These are phyloP conservation scores for Erysimum cheiri DNA, from an alignment of 441 rosid genomes.

Conservation along the genomic window DNA sequence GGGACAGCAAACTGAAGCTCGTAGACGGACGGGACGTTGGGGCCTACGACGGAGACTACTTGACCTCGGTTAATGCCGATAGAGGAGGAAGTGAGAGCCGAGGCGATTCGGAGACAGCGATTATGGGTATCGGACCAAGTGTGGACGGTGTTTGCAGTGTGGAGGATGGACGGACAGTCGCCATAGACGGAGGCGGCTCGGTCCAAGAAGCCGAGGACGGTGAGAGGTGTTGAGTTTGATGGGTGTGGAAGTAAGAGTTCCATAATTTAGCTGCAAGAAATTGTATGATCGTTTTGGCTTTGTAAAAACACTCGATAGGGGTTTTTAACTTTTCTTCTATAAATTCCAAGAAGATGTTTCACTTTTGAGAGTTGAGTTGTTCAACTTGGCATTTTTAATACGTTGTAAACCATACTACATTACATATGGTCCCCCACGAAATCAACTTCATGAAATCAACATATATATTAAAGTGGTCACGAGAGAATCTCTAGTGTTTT, in stretches of 20 bases:
- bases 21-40: constrained; percentile 60
- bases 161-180: constrained; percentile 53
- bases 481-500: not conserved
- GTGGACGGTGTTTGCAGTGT: constrained; percentile 35
- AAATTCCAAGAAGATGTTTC: no score
- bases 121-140: constrained; percentile 58
- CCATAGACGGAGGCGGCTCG: constrained; percentile 62
- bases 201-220: constrained; percentile 59
- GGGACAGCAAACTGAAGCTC: constrained; percentile 72
- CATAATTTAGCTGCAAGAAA: constrained; percentile 39
- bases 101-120: constrained; percentile 56
- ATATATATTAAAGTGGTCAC: not conserved
- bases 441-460: constrained; percentile 30
- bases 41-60: constrained; percentile 59
- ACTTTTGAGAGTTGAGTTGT: not conserved
- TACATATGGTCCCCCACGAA: constrained; percentile 27
- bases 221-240: constrained; percentile 54
- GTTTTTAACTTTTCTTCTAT: no score
- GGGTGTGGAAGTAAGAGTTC: constrained; percentile 51
- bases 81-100: constrained; percentile 47
- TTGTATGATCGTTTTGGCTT: not conserved
- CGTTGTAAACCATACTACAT: no score
- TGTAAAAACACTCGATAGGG: constrained; percentile 7
- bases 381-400: not conserved
- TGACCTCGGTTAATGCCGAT: constrained; percentile 49